These are phyloP conservation scores for Acanthamoeba triangularis DNA, from an alignment of 208 protist genomes.

Conservation along the genomic window DNA sequence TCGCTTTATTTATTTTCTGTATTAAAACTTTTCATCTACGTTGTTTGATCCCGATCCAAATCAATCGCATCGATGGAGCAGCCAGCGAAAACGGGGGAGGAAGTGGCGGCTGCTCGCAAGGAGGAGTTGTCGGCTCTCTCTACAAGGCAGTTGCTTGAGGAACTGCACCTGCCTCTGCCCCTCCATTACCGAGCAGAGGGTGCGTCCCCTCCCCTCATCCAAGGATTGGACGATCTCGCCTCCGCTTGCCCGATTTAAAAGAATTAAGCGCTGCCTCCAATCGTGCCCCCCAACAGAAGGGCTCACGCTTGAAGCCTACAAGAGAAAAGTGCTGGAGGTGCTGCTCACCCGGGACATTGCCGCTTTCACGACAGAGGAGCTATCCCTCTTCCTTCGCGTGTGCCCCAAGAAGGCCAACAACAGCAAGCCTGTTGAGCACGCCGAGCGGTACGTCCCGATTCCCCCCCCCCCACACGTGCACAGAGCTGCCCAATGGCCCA, in stretches of 20 bases:
- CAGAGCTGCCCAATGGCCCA: too few species aligned
- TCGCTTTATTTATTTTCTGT: too few species aligned
- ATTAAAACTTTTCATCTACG: too few species aligned
- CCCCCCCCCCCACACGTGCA: too few species aligned
- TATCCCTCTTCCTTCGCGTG: conserved; percentile 14
- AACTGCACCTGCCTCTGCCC: neutral
- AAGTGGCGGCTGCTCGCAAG: neutral
- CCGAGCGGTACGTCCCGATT: conserved; percentile 18
- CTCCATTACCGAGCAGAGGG: neutral
- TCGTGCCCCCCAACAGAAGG: too few species aligned
- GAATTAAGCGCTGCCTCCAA: too few species aligned
- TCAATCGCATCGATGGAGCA: neutral
- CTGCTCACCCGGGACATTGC: conserved; percentile 26
- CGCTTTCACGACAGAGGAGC: conserved; percentile 31
- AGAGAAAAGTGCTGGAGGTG: neutral
- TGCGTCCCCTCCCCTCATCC: too few species aligned
- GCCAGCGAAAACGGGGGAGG: neutral
- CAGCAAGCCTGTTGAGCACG: conserved; percentile 45
- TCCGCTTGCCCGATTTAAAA: neutral
- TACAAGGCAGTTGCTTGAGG: neutral
- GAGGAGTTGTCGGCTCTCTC: neutral
- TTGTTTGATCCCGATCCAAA: neutral
- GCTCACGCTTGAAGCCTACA: neutral
- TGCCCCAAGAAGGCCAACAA: conserved; percentile 50
- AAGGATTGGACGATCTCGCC: too few species aligned